Evolutionary conservation across 805 yeast genomes (phyloP), one percentile per base, ranked within the genome.

Genomic region (Naumovozyma baii): DNA sequence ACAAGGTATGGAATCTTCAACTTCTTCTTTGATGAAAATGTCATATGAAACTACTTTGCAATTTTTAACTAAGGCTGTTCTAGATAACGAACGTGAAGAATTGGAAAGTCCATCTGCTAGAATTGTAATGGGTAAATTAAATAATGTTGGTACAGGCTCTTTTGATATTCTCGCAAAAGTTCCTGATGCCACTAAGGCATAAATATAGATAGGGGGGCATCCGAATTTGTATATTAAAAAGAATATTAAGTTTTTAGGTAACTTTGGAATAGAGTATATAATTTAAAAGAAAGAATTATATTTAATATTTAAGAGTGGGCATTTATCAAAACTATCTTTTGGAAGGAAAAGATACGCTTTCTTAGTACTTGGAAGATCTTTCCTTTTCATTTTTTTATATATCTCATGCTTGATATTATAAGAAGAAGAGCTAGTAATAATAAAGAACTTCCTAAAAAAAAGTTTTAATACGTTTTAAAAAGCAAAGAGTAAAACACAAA

Each of bases 1-100:
- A 72, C 96, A 86, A 68, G 99, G 99, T 64, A 88, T 94, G 61
- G 97, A 92, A 62, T 75, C 95, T 1, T 77, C 92, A 12, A 87
- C 96, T 1, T 88, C 97, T 5, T 83, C 97, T 14, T 85, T 92
- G 70, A 82, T 86, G 88, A 92, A 92, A 71, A 92, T 92, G 99
- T 86, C 96, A 41, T 92, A 87, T 64, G 99, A 92, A 68, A 92
- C 98, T 34, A 92, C 99, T 1, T 87, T 96, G 69, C 95, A 85
- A 65, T 92, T 92, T 73, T 73, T 92, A 61, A 92, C 96, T 38
- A 86, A 87, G 69, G 95, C 97, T 5, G 97, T 92, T 36, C 70
- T 92, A 58, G 92, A 90, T 51, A 85, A 90, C 44, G 95, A 85
- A 47, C 71, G 80, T 52, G 99, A 92, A 65, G 79, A 78, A 46